Evolutionary conservation across 2,329 filamentous ascomycete genomes (phyloP), one percentile per base, ranked within the genome.

Genomic region (Aureobasidium sp.): DNA sequence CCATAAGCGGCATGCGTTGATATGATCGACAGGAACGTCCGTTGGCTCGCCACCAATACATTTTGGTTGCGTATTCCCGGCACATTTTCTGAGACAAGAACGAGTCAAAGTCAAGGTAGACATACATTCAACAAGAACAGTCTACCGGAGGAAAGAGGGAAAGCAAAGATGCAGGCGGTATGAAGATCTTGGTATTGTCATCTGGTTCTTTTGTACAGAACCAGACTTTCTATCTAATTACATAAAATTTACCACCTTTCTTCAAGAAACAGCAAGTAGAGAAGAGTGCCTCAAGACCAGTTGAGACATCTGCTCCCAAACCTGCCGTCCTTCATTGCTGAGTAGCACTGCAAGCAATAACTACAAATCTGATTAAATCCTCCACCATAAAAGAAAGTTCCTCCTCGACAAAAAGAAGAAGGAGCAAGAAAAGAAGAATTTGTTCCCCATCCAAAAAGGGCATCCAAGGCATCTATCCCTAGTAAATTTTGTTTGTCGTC

Each of bases 391-490:
- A 36, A 44, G 2, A 32, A 13, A 6, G 32, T 5, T 15, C 17
- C 24, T n/a, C 9, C 10, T 26, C 26, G 15, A 15, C 39, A 1
- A 24, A 13, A 32, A 43, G 9, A 41, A 34, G 39, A 29, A 44
- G n/a, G 34, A 12, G 9, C 13, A 43, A 32, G 12, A 56, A 36
- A 29, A 29, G 5, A 44, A 44, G 24, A 34, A 10, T 26, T 55
- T 50, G 47, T 41, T 56, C 39, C 34, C 52, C 52, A 56, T 56
- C 52, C 52, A 56, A 52, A 34, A 52, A 52, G 48, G 48, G 48
- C 48, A 56, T 56, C 52, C 39, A 56, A 50, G 51, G 51, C 51
- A 56, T 56, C 52, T 32, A 56, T 43, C 52, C 52, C 52, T 6
- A 9, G 39, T 44, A 43, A 20, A 24, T 56, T 26, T 56, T 13